phyloP scores from a whole-genome alignment of 1,139 yeast genomes.

The Diutina rugosa region DNA sequence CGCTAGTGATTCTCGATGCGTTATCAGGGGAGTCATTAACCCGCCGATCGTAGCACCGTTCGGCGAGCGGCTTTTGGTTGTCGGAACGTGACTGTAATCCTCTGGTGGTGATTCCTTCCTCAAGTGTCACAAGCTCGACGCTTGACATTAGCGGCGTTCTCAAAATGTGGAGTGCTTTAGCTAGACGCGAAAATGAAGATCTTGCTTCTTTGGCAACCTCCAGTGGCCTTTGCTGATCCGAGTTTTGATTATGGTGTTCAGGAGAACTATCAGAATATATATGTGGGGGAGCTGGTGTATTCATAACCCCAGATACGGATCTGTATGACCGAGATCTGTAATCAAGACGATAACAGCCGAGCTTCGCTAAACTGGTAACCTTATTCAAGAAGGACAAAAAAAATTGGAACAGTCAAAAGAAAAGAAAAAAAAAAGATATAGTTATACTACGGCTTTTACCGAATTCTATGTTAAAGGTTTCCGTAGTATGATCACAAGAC shows the following conservation, averaged over 20 bases:
- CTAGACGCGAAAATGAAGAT: background rate
- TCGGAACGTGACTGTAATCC: background rate
- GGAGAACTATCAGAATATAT: background rate
- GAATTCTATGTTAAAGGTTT: too few species aligned
- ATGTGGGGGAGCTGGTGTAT: background rate
- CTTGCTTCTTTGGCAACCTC: background rate
- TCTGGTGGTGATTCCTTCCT: background rate
- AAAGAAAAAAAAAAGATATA: too few species aligned
- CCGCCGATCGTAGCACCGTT: background rate
- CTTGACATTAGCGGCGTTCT: background rate
- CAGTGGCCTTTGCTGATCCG: too few species aligned
- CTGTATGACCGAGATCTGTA: background rate
- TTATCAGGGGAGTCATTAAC: background rate
- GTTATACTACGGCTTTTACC: too few species aligned
- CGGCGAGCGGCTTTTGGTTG: background rate
- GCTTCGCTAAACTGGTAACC: background rate
- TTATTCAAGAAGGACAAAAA: too few species aligned
- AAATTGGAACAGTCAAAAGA: too few species aligned
- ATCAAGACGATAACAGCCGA: background rate
- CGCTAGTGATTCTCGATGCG: background rate
- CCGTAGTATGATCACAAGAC: background rate
- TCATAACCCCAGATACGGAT: background rate
- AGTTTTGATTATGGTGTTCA: too few species aligned
- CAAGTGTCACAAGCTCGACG: background rate
- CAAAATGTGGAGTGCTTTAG: background rate